phyloP scores from a whole-genome alignment of 805 yeast species.

The Cyberlindnera nakhonratchasimensis region DNA sequence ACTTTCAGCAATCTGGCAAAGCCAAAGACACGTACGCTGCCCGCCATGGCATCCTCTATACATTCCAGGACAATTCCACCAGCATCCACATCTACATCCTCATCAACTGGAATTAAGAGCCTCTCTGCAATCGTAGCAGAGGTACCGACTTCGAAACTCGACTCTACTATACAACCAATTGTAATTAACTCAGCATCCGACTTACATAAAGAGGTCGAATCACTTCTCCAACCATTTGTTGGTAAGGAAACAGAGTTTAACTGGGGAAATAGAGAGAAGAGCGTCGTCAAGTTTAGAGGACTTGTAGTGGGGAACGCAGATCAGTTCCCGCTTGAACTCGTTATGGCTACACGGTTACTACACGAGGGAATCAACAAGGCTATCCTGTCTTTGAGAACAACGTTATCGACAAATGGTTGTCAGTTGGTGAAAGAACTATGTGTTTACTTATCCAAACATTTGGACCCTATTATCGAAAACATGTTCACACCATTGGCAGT shows the following conservation, averaged over 20 bases:
- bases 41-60: slow-evolving; percentile 1
- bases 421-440: slow-evolving; percentile 67
- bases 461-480: slow-evolving; percentile 34
- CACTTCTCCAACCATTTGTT: slow-evolving; percentile 42
- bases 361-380: slow-evolving; percentile 65
- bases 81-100: too few relatives aligned
- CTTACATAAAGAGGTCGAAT: slow-evolving; percentile 28
- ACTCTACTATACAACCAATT: slow-evolving; percentile 16
- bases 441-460: slow-evolving; percentile 22
- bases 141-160: slow-evolving; percentile 23
- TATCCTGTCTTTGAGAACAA: slow-evolving; percentile 73
- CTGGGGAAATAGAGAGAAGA: slow-evolving; percentile 73
- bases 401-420: slow-evolving; percentile 73
- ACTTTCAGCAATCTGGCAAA: slow-evolving; percentile 24
- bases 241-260: slow-evolving; percentile 86
- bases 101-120: slow-evolving; percentile 11
- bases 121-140: slow-evolving; percentile 14
- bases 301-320: slow-evolving; percentile 57
- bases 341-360: slow-evolving; percentile 34
- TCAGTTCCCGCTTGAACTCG: slow-evolving; percentile 37
- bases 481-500: slow-evolving; percentile 32
- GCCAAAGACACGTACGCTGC: slow-evolving; percentile 4
- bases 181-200: slow-evolving; percentile 16
- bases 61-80: neutral
- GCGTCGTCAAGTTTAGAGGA: slow-evolving; percentile 53